These are phyloP conservation scores for Penicillium thymicola DNA, from an alignment of 2,329 filamentous ascomycete species.

Conservation along the genomic window DNA sequence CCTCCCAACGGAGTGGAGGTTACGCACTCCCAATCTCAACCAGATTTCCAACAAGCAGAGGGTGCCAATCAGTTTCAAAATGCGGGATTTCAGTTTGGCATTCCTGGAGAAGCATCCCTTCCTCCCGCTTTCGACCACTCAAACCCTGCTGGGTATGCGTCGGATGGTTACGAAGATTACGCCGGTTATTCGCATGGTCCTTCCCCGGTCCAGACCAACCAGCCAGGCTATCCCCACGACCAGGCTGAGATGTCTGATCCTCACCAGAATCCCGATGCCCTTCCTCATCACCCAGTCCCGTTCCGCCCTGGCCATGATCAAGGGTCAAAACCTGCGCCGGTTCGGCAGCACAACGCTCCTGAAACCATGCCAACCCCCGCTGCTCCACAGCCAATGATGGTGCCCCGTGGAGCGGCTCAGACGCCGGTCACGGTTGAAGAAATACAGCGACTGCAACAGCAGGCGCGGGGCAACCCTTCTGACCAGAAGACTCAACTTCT, in stretches of 20 bases:
- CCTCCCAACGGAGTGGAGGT: conserved; percentile 27
- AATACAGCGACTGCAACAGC: conserved; percentile 68
- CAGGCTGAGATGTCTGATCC: conserved; percentile 20
- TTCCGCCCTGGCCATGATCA: conserved; percentile 52
- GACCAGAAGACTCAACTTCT: conserved; percentile 69
- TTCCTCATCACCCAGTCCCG: conserved; percentile 55
- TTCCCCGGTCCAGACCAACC: conserved; percentile 21
- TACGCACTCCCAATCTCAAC: conserved; percentile 45
- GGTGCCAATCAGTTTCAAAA: conserved; percentile 38
- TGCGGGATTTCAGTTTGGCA: conserved; percentile 68
- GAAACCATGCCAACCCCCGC: conserved; percentile 33
- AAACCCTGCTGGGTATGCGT: conserved; percentile 18
- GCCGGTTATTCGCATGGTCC: conserved; percentile 23
- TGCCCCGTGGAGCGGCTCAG: conserved; percentile 11
- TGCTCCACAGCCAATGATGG: conserved; percentile 13
- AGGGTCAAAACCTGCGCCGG: conserved; percentile 48
- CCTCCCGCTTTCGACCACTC: conserved; percentile 12
- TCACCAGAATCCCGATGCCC: conserved; percentile 52
- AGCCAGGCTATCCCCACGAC: conserved; percentile 20
- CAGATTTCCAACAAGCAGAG: conserved; percentile 39
- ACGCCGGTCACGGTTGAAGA: conserved; percentile 72
- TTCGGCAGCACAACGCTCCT: conserved; percentile 51
- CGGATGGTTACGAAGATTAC: conserved; percentile 13
- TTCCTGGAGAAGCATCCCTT: conserved; percentile 46
- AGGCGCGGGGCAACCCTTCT: conserved; percentile 66